Base-by-base conservation (phyloP, 2,329 filamentous ascomycete genomes). In the Epicoccum sorghinum region DNA sequence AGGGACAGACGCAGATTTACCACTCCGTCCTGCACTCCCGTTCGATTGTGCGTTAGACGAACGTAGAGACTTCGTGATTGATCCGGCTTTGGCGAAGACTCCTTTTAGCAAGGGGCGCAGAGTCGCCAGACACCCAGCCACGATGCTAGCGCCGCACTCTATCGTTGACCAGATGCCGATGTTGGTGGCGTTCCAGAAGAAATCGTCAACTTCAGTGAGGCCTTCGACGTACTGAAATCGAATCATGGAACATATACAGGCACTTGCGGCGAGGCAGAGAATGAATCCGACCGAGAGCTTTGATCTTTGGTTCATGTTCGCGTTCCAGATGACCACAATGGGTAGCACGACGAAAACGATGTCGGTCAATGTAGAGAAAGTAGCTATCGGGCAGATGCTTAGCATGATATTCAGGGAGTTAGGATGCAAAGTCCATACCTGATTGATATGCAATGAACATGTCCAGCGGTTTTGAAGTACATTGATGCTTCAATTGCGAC, bases 201-300 rank as follows among this genome's bases (percentile, higher is more conserved):
- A 80, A 51, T 79, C 76, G 33, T 80, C 76, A 29, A 66, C 66
- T 33, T 79, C 67, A 1, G 70, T 68, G 27, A 81, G 59, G 55
- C 65, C 70, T 50, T 76, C 64, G 46, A 74, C 66, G 64, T 81
- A 77, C n/a, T 76, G 77, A 47, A 82, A 75, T n/a, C 82, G 78
- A n/a, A 83, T 75, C 13, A 78, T 76, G 2, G 80, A 82, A 47
- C 80, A 81, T 55, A 82, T 74, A 57, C 84, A 83, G 23, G 84
- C 87, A 33, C 70, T 72, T 24, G 71, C 62, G 33, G 66, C 72
- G 67, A 87, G 76, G 7, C 77, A 77, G 51, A 88, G 71, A 35
- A 88, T 78, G 14, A 79, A 73, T 10, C 81, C 79, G 23, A 86
- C 72, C 0, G 82, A 81, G 8, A 80, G 36, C 62, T 86, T 87